Base-by-base conservation (phyloP, 2,329 filamentous ascomycete genomes). In the Cephalotrichum gorgonifer region DNA sequence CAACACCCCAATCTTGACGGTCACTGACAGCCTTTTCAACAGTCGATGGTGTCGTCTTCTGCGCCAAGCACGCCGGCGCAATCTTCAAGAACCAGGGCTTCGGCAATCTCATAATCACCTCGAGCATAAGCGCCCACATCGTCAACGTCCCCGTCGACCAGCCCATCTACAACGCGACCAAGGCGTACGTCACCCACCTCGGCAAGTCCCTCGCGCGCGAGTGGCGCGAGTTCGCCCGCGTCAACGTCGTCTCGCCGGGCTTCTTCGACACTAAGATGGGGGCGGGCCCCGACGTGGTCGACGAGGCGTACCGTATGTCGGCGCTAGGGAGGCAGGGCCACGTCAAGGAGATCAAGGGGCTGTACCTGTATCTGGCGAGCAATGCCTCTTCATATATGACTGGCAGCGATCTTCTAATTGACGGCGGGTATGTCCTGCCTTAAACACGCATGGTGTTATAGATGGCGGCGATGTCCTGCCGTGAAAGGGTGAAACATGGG, bases 311-410 rank as follows among this genome's bases (percentile, higher is more conserved):
- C 9, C 26, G 30, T 28, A 49, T 43, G 47, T 31, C 31, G 22
- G 23, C 41, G 47, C 81, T 78, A 28, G 79, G 86, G 60, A 65
- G 87, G 5, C 81, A 83, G 61, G 79, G 81, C 43, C 82, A 81
- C 28, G 87, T 82, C 62, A 66, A 79, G 52, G 88, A 95, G 71
- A 73, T 94, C 57, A 90, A 91, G 70, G 88, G 86, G 20, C 83
- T 83, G 20, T 95, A 86, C 63, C 66, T 94, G 44, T 93, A 89
- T 65, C 72, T 94, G 50, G 85, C 86, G n/a, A 87, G 83, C 14
- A 87, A 94, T 64, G 87, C 87, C 4, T 79, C 83, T n/a, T 86
- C 81, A 48, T 94, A 88, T 67, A 88, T 84, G 17, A 94, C 87
- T 7, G 88, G 81, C 0, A 72, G 77, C 11, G 83, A 89, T 62